Evolutionary conservation across 2,329 filamentous ascomycete genomes (phyloP).

Genomic region (Fusarium nodosum): DNA sequence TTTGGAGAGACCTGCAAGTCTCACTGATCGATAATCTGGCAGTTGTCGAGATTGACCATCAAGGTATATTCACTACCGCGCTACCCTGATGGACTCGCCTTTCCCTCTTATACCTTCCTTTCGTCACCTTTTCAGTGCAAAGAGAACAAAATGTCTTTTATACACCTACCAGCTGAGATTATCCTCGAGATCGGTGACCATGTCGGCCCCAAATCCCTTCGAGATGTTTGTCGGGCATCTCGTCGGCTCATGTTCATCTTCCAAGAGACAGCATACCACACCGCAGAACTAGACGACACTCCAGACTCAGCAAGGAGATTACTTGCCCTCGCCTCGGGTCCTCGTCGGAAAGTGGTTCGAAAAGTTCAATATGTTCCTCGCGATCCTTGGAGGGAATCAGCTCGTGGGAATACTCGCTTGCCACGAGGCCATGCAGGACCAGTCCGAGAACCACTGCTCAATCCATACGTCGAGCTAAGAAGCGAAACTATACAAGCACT

Average conservation of each 20-base stretch:
- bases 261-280: neutral
- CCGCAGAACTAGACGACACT: neutral
- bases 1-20: no score
- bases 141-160: neutral
- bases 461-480: no score
- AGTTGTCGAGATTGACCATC: no score
- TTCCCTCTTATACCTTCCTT: no score
- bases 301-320: neutral
- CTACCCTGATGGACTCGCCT: no score
- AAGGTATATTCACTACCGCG: no score
- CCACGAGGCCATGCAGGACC: neutral
- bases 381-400: conserved; percentile 3
- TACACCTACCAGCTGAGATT: neutral
- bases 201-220: neutral
- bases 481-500: no score
- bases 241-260: conserved; percentile 1
- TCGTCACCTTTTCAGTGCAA: no score
- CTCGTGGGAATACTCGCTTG: neutral
- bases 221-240: neutral
- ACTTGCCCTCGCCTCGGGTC: conserved; percentile 1
- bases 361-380: conserved; percentile 1
- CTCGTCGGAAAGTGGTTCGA: neutral
- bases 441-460: neutral
- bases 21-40: no score
- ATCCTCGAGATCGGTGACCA: conserved; percentile 1